Percentiles rank a stretch among this genome's conserved stretches.
Conservation (phyloP, 345 rosid species). For the Citrus sinensis region DNA sequence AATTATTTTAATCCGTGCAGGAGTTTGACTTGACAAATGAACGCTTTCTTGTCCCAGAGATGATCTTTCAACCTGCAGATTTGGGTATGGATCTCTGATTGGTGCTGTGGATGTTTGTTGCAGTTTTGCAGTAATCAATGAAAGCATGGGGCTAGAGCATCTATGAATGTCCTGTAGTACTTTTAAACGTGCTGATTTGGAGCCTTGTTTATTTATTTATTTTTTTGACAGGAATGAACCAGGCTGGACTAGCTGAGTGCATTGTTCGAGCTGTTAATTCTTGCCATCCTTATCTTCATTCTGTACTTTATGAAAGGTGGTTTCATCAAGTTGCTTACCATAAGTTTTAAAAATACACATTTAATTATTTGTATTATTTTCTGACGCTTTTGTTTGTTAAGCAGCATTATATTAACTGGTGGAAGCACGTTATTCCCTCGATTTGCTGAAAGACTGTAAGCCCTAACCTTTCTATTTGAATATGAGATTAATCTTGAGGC, state of each 20-base stretch:
- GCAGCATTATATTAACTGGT: conserved; percentile 88
- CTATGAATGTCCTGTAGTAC: background rate
- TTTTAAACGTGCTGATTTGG: background rate
- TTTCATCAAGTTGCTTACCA: background rate
- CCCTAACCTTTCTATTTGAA: conserved; percentile 2
- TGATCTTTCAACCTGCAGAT: conserved; percentile 92
- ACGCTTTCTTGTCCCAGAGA: conserved; percentile 92
- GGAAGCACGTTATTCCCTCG: conserved; percentile 87
- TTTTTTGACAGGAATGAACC: conserved; percentile 66
- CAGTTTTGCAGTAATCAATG: background rate
- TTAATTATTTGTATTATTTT: background rate
- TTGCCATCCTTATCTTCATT: conserved; percentile 81
- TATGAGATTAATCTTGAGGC: background rate
- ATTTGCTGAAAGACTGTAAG: conserved; percentile 85
- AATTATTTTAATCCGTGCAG: conserved; percentile 38
- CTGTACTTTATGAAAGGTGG: conserved; percentile 86
- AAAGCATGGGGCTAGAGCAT: background rate
- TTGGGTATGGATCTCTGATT: conserved; percentile 46
- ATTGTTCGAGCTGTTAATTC: conserved; percentile 87
- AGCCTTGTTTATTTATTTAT: background rate
- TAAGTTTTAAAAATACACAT: background rate
- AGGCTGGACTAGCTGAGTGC: conserved; percentile 97
- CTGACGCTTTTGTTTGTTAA: conserved; percentile 16
- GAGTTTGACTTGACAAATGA: conserved; percentile 94
- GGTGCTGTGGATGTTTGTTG: background rate